Base-by-base conservation (phyloP, 768 basidiomycete genomes). In the Amanita thiersii region DNA sequence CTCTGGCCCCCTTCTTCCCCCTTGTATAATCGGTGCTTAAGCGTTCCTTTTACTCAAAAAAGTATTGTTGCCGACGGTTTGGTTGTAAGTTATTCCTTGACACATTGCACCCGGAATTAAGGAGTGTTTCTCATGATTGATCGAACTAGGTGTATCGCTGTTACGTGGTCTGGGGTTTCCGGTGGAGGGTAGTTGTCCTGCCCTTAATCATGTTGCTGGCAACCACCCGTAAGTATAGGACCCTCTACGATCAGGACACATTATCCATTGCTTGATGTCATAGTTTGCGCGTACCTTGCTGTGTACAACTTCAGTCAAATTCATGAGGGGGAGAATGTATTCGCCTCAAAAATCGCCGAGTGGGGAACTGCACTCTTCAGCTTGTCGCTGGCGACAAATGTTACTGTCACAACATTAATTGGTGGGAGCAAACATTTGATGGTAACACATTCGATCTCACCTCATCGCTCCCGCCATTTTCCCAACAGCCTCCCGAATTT, bases 271-370 rank as follows among this genome's bases (percentile, higher is more conserved):
- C 20, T 15, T 10, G 20, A 11, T 20, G 7, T n/a, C 14, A 11
- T 35, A 44, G 43, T 37, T 28, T 36, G 34, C 29, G 43, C 35
- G 3, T 44, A 37, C 20, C 14, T 23, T 3, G 39, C 39, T 23
- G 44, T 46, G 11, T 46, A 39, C 39, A 46, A 46, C 35, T 44
- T 44, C 34, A 44, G 20, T 18, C 35, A 14, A 25, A 25, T 37
- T 15, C 14, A 14, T 32, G 29, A 26, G 5, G 40, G 40, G 6
- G 29, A 41, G 20, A 10, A 36, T 19, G 33, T 44, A 12, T 40
- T 46, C 24, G 39, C 33, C 26, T 12, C 21, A 23, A 37, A 25
- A 3, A 26, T 37, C 29, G 43, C 34, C 14, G 21, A 44, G 14
- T 44, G 43, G 44, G 43, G 43, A 5, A 37, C 20, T n/a, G 43